Evolutionary conservation across 768 basidiomycete species (phyloP), one percentile per base, ranked within the genome.

Genomic region (Phanerochaete carnosa): DNA sequence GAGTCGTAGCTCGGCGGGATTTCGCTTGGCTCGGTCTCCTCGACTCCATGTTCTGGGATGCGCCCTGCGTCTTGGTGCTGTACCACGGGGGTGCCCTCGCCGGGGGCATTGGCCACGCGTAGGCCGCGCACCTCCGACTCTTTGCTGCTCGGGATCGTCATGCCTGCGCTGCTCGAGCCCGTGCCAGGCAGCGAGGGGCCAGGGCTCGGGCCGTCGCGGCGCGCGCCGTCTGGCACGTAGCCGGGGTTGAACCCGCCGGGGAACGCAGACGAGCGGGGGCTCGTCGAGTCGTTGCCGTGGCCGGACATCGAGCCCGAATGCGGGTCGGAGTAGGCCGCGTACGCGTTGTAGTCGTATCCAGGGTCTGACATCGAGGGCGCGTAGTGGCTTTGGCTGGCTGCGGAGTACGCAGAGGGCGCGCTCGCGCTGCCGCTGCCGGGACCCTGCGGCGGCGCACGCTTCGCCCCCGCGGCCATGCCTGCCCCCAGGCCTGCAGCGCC

Each of bases 1-100:
- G 68, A 68, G 56, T 73, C 71, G 50, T 73, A 73, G 56, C 72
- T 65, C 46, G 72, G 72, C 46, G 72, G 72, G 28, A 74, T 60
- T 66, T 74, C 73, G 3, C 57, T 58, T 51, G 60, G 65, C 29
- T 32, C 8, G 29, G 57, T 45, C 57, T 59, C 56, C 37, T 63
- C 62, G 49, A 63, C 57, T 6, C 58, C 61, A 23, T 64, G 63
- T 22, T 64, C 57, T 1, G 57, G 57, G 37, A 70, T 35, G 54
- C 68, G 63, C 1, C 73, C 73, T 4, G 61, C 73, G 32, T 74
- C 73, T 58, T 55, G 49, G 50, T 74, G 73, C 59, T 72, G 71
- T 55, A 74, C 51, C 8, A 73, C 55, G 28, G 39, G 53, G 26
- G 63, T 56, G 30, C 57, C 59, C 3, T 26, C 60, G 3, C 57